Evolutionary conservation across 2,329 filamentous ascomycete species (phyloP).

Genomic region (Aspergillus novofumigatus): DNA sequence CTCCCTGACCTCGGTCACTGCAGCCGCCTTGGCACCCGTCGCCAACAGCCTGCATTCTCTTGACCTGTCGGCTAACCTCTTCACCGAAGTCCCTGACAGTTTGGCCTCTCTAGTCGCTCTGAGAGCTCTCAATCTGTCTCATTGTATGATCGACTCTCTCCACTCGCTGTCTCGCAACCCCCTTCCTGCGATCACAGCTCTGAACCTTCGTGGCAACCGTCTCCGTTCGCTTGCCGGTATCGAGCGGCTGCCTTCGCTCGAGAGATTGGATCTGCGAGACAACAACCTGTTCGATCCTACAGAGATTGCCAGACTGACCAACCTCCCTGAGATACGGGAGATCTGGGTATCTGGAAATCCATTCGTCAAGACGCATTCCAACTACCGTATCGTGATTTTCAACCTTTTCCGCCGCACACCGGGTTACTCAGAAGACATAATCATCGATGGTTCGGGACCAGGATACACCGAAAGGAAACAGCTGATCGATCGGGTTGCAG

Average conservation of each 20-base stretch:
- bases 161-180: slow-evolving; percentile 79
- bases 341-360: slow-evolving; percentile 92
- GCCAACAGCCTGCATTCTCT: slow-evolving; percentile 86
- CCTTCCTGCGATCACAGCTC: slow-evolving; percentile 84
- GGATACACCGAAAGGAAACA: slow-evolving; percentile 81
- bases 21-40: slow-evolving; percentile 72
- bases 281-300: slow-evolving; percentile 87
- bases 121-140: slow-evolving; percentile 87
- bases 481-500: slow-evolving; percentile 74
- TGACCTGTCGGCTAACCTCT: slow-evolving; percentile 87
- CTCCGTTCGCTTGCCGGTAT: slow-evolving; percentile 83
- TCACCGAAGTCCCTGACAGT: slow-evolving; percentile 90
- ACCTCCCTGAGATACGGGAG: slow-evolving; percentile 85
- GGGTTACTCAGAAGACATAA: slow-evolving; percentile 83
- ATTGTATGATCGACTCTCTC: slow-evolving; percentile 96
- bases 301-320: slow-evolving; percentile 82
- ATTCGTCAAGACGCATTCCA: slow-evolving; percentile 79
- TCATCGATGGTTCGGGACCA: slow-evolving; percentile 80
- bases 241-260: slow-evolving; percentile 80
- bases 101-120: slow-evolving; percentile 79
- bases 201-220: slow-evolving; percentile 87
- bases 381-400: slow-evolving; percentile 87
- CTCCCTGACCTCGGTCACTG: slow-evolving; percentile 73
- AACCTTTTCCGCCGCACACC: slow-evolving; percentile 89
- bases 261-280: slow-evolving; percentile 85